These are phyloP conservation scores for Plantago elongata DNA, from an alignment of 257 asterid genomes.

Conservation along the genomic window DNA sequence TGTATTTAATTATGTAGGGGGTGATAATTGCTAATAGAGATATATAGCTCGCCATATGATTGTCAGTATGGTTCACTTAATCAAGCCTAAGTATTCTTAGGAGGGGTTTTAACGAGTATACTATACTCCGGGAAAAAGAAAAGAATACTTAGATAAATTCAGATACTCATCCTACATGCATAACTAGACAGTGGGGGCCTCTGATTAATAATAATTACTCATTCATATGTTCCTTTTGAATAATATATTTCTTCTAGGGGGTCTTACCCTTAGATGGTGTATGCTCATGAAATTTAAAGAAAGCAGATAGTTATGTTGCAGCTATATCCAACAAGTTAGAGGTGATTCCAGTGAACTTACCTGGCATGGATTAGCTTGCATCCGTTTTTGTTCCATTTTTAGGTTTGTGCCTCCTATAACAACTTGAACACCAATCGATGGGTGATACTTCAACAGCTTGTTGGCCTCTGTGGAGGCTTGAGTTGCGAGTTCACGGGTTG, in stretches of 20 bases:
- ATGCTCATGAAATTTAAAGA: not conserved
- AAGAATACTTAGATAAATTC: slow-evolving; percentile 2
- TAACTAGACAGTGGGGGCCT: no score
- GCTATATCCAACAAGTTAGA: not conserved
- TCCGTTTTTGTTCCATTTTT: slow-evolving; percentile 77
- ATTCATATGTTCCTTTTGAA: no score
- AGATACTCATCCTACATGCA: not conserved
- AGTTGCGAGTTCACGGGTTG: slow-evolving; percentile 91
- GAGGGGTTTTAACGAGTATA: no score
- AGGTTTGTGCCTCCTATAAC: slow-evolving; percentile 94
- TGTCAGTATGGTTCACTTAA: no score
- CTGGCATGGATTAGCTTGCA: slow-evolving; percentile 98
- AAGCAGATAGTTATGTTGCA: not conserved
- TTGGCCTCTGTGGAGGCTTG: slow-evolving; percentile 97
- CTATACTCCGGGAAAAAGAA: not conserved
- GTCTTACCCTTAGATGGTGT: no score
- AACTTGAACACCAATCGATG: slow-evolving; percentile 93
- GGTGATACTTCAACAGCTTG: slow-evolving; percentile 78
- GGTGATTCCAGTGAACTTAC: slow-evolving; percentile 24
- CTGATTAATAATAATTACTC: no score
- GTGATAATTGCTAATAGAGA: no score
- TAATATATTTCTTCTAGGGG: no score
- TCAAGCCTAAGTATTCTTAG: no score
- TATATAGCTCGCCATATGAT: no score
- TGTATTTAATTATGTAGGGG: no score